These are phyloP conservation scores for Monosporascus cannonballus DNA, from an alignment of 2,329 filamentous ascomycete species.

Conservation along the genomic window DNA sequence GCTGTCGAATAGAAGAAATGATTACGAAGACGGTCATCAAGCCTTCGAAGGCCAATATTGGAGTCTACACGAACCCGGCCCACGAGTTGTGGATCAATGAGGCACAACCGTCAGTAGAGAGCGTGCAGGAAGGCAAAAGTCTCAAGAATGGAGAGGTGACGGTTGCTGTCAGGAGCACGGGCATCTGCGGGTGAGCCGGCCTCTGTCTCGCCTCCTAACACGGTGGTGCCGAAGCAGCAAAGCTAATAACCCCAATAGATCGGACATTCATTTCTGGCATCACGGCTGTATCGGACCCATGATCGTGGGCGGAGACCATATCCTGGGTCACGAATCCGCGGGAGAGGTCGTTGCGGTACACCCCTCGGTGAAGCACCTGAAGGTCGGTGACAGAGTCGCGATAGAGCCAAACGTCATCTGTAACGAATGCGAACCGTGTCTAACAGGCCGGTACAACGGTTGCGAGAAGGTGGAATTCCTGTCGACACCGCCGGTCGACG, in stretches of 20 bases:
- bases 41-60: conserved; percentile 78
- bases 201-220: too few relatives aligned
- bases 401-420: conserved; percentile 94
- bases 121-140: conserved; percentile 59
- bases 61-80: conserved; percentile 88
- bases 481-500: conserved; percentile 83
- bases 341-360: conserved; percentile 78
- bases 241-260: conserved; percentile 43
- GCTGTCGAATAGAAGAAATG: not conserved
- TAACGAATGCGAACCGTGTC: conserved; percentile 81
- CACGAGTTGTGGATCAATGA: conserved; percentile 88
- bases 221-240: not conserved
- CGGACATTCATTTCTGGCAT: conserved; percentile 97
- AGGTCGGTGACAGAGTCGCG: conserved; percentile 84
- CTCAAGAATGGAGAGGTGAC: conserved; percentile 81
- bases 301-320: conserved; percentile 83
- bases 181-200: conserved; percentile 75
- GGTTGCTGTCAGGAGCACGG: conserved; percentile 84
- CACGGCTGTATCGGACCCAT: conserved; percentile 92
- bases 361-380: conserved; percentile 69
- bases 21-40: conserved; percentile 29
- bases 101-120: conserved; percentile 69
- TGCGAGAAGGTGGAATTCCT: conserved; percentile 83
- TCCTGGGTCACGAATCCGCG: conserved; percentile 90
- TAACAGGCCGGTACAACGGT: conserved; percentile 91